These are phyloP conservation scores for Thinopyrum elongatum DNA, from an alignment of 176 grass and related monocot genomes.

Conservation along the genomic window DNA sequence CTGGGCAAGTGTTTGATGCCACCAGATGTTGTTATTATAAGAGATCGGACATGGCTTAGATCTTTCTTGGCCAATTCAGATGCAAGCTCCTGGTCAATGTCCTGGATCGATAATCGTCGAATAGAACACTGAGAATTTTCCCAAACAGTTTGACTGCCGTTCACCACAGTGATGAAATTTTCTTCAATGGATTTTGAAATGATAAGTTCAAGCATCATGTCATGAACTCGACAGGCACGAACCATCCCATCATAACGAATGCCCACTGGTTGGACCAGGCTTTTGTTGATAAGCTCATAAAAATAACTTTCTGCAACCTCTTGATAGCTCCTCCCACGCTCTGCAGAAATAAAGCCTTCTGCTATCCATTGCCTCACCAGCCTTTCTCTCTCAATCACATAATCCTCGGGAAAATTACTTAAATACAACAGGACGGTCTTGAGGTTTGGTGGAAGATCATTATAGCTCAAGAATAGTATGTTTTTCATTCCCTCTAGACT, in stretches of 20 bases:
- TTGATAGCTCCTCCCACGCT: not conserved
- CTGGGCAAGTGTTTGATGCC: not conserved
- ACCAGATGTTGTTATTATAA: not conserved
- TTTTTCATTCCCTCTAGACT: conserved; percentile 7
- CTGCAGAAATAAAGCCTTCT: not conserved
- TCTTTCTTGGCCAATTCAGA: too few species aligned
- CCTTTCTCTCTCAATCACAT: not conserved
- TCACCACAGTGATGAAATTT: too few species aligned
- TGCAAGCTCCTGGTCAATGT: not conserved
- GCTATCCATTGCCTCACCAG: conserved; percentile 2
- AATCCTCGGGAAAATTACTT: not conserved
- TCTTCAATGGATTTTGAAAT: too few species aligned
- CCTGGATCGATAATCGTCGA: not conserved
- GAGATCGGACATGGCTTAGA: not conserved
- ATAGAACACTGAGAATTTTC: too few species aligned
- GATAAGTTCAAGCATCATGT: too few species aligned
- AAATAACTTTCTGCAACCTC: not conserved
- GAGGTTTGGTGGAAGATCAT: not conserved
- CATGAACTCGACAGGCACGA: too few species aligned
- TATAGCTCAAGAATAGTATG: conserved; percentile 17
- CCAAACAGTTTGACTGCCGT: too few species aligned
- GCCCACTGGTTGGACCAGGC: not conserved
- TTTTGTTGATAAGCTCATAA: conserved; percentile 17
- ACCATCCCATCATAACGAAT: not conserved
- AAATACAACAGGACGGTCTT: not conserved